phyloP scores from a whole-genome alignment of 441 rosid genomes.

The Geranium incanum region DNA sequence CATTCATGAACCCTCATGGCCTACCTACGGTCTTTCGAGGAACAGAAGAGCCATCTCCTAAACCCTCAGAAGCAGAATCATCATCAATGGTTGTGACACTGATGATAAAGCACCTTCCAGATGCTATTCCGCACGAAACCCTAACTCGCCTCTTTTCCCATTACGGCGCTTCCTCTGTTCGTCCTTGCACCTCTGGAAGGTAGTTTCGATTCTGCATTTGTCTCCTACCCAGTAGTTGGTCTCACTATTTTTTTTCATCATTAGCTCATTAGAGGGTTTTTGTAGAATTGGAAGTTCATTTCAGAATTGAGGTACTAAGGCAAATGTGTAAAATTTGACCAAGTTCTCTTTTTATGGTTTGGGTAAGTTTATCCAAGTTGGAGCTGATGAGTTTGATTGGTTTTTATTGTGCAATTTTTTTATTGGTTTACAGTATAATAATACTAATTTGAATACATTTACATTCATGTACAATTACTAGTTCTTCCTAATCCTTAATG shows the following conservation, averaged over 20 bases:
- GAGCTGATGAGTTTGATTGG: neutral
- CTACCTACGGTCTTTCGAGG: slow-evolving; percentile 26
- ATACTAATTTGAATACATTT: neutral
- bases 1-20: neutral
- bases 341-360: neutral
- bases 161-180: slow-evolving; percentile 67
- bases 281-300: neutral
- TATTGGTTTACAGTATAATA: neutral
- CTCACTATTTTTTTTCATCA: neutral
- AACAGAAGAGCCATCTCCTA: slow-evolving; percentile 22
- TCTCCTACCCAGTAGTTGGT: neutral
- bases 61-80: slow-evolving; percentile 17
- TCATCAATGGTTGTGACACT: slow-evolving; percentile 32
- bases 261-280: neutral
- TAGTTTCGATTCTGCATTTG: slow-evolving; percentile 18
- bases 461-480: no score
- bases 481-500: neutral
- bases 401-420: neutral
- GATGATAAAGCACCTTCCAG: slow-evolving; percentile 68
- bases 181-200: slow-evolving; percentile 70
- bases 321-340: neutral
- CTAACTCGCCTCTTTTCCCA: slow-evolving; percentile 67
- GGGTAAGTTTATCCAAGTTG: neutral
- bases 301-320: neutral
- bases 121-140: slow-evolving; percentile 68